Evolutionary conservation across 2,329 filamentous ascomycete genomes (phyloP).

Genomic region (Talaromyces sp.): DNA sequence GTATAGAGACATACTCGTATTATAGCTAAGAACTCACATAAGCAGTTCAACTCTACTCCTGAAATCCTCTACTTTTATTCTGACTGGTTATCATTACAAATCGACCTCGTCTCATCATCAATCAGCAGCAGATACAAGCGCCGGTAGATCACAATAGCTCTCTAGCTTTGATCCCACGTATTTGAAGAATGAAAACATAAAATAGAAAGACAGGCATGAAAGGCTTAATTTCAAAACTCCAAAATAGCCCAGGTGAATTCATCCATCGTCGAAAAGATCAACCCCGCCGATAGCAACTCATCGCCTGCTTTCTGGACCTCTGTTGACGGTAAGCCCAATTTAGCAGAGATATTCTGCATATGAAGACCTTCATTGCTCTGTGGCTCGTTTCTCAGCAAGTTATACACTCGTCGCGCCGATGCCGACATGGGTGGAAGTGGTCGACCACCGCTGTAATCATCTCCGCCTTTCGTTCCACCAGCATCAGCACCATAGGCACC

Average conservation of each 20-base stretch:
- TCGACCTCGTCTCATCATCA: constrained; percentile 2
- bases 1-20: background rate
- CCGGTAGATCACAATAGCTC: background rate
- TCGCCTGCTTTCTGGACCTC: constrained; percentile 75
- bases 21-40: background rate
- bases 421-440: constrained; percentile 48
- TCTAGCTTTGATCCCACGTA: background rate
- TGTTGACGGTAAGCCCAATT: constrained; percentile 58
- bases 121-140: background rate
- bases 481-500: constrained; percentile 26
- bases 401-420: constrained; percentile 64
- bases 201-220: no score
- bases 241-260: constrained; percentile 88
- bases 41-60: no score
- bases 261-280: constrained; percentile 88
- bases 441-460: constrained; percentile 32
- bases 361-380: constrained; percentile 80
- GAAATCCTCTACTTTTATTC: no score
- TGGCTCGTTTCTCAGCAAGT: constrained; percentile 60
- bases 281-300: constrained; percentile 66
- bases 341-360: constrained; percentile 66
- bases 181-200: background rate
- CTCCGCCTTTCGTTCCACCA: constrained; percentile 44
- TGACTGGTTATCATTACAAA: background rate
- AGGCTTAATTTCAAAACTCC: constrained; percentile 45